Percentiles rank a stretch among this genome's conserved stretches.
These are phyloP conservation scores for Myxozyma monticola DNA, from an alignment of 805 yeast species.

Conservation along the genomic window DNA sequence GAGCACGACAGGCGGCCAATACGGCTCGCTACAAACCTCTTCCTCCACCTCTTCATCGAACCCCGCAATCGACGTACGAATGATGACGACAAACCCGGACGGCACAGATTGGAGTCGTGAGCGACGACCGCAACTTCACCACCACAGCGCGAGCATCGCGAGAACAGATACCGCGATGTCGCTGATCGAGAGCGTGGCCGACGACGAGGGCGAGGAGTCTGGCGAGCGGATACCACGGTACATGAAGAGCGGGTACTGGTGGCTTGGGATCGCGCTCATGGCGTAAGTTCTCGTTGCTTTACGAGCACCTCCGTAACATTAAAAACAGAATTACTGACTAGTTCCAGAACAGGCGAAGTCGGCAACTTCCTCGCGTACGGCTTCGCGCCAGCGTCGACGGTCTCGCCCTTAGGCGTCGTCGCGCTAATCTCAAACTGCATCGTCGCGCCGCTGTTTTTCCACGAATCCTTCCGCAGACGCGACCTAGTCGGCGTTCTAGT, in stretches of 20 bases:
- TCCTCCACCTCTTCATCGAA: no score
- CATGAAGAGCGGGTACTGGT: constrained; percentile 39
- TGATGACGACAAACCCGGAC: no score
- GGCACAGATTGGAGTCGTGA: no score
- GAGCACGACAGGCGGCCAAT: no score
- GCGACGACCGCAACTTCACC: no score
- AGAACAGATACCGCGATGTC: background rate
- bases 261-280: constrained; percentile 47
- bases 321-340: background rate
- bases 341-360: constrained; percentile 43
- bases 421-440: constrained; percentile 50
- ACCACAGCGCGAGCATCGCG: no score
- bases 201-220: background rate
- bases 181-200: constrained; percentile 8
- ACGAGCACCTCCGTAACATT: no score
- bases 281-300: constrained; percentile 29
- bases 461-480: constrained; percentile 41
- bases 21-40: no score
- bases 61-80: no score
- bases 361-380: constrained; percentile 54
- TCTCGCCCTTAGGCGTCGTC: constrained; percentile 53
- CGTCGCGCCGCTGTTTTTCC: constrained; percentile 50
- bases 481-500: constrained; percentile 45
- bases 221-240: constrained; percentile 20
- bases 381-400: constrained; percentile 49